Conservation (phyloP, 495 filamentous ascomycete species). For the Penicillium alfredii region DNA sequence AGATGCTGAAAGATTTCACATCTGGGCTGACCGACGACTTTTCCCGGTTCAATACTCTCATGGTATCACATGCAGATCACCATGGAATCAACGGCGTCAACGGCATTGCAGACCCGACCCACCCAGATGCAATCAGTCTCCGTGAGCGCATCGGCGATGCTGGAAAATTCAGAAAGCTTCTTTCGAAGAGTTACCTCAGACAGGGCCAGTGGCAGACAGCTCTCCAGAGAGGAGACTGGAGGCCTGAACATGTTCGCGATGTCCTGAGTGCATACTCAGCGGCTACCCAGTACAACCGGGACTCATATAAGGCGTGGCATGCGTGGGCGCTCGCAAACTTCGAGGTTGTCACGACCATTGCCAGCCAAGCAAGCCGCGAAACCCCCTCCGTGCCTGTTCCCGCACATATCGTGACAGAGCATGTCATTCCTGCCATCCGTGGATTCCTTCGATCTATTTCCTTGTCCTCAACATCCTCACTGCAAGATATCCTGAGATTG, state of each 20-base stretch:
- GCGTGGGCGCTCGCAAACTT: constrained; percentile 99
- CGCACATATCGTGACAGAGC: constrained; percentile 62
- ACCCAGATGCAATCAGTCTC: constrained; percentile 31
- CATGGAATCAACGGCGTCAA: constrained; percentile 54
- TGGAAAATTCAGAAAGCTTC: constrained; percentile 56
- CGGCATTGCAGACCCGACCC: constrained; percentile 46
- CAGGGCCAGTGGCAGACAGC: constrained; percentile 93
- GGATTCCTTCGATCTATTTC: constrained; percentile 96
- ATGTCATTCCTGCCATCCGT: constrained; percentile 88
- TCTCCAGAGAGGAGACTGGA: constrained; percentile 80
- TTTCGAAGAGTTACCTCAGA: constrained; percentile 91
- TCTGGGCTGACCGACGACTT: constrained; percentile 69
- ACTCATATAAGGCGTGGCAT: constrained; percentile 99
- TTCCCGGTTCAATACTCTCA: constrained; percentile 51
- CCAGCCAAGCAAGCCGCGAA: constrained; percentile 55
- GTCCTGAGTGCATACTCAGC: constrained; percentile 82
- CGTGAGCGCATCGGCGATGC: constrained; percentile 40
- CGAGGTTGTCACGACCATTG: constrained; percentile 83
- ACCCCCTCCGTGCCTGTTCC: constrained; percentile 43
- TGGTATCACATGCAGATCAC: constrained; percentile 37
- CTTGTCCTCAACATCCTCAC: constrained; percentile 79
- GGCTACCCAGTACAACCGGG: constrained; percentile 83
- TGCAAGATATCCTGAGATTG: constrained; percentile 90
- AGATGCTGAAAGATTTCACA: constrained; percentile 76
- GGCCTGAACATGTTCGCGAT: constrained; percentile 56